These are phyloP conservation scores for Bacidia rubella DNA, from an alignment of 495 filamentous ascomycete genomes.

Conservation along the genomic window DNA sequence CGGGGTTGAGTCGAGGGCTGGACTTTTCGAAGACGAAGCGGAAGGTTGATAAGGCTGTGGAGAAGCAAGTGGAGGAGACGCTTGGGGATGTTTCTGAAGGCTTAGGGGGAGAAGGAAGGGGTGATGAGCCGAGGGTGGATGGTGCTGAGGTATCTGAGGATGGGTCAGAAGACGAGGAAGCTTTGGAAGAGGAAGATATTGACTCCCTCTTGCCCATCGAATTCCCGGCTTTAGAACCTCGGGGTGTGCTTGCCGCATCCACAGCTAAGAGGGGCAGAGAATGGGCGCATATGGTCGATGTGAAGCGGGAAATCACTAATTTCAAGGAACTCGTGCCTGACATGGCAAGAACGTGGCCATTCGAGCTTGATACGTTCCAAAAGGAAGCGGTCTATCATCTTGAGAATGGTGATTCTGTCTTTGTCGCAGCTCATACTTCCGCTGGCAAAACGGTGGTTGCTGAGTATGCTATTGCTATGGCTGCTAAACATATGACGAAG, in stretches of 20 bases:
- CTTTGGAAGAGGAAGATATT: constrained; percentile 62
- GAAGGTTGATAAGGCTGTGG: constrained; percentile 41
- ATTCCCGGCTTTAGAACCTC: constrained; percentile 86
- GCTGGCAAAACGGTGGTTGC: constrained; percentile 97
- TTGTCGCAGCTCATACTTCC: constrained; percentile 97
- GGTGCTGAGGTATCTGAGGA: not conserved
- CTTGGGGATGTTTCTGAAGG: constrained; percentile 51
- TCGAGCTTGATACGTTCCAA: constrained; percentile 95
- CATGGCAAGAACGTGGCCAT: constrained; percentile 92
- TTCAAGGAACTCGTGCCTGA: constrained; percentile 87
- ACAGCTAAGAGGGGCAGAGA: constrained; percentile 61
- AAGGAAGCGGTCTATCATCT: constrained; percentile 98
- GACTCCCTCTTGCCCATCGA: constrained; percentile 84
- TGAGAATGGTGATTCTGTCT: constrained; percentile 91
- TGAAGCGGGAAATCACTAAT: constrained; percentile 80
- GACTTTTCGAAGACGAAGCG: constrained; percentile 52
- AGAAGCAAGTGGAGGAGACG: constrained; percentile 59
- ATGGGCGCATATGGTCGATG: constrained; percentile 97
- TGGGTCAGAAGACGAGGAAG: constrained; percentile 5
- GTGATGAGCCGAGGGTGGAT: constrained; percentile 12
- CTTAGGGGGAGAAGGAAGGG: constrained; percentile 23
- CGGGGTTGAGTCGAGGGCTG: constrained; percentile 70
- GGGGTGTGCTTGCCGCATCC: constrained; percentile 55
- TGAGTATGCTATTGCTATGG: constrained; percentile 93
- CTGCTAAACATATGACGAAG: constrained; percentile 96